Base-by-base conservation (phyloP, 164 flowering plant genomes). In the grape (Vitis vinifera) region DNA sequence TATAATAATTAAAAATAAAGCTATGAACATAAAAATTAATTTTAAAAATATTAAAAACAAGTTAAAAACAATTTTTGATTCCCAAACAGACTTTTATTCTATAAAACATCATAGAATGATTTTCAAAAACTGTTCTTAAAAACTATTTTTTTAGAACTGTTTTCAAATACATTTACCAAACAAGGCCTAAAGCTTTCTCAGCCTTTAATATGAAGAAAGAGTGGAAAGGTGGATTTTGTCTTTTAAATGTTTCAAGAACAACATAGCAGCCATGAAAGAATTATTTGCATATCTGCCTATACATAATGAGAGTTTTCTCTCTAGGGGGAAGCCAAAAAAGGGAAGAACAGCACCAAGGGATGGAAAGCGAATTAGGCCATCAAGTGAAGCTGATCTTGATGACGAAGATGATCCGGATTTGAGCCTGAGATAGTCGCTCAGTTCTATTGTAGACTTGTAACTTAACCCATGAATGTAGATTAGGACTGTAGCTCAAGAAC, bases 321-420 rank as follows among this genome's bases (percentile, higher is more conserved):
- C 17, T 63, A 78, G 78, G 69, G 78, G 78, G 52, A 78, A 78
- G 56, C 78, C 72, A 9, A 78, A 68, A 68, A 78, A 68, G 63
- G 77, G 72, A 68, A 74, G 81, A 70, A 62, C 69, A 4, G 72
- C 69, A 5, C 56, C 60, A 19, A 67, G 76, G 63, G 78, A 78
- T 16, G 75, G 61, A 57, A 71, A 71, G 59, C 64, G 69, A 51
- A 31, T 59, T 13, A 58, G 70, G 70, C 56, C 69, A 3, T 61
- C 72, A 19, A 60, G 60, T 55, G 76, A 72, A 29, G 50, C 55
- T 12, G 78, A 65, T 64, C 69, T 48, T 37, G 73, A 71, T 31
- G 71, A 72, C 49, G 62, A 59, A 23, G 37, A 59, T 10, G 37
- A 59, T 27, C 59, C 59, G 2, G 59, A 19, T 19, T 56, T 56